Evolutionary conservation across 1,139 yeast genomes (phyloP), one percentile per base, ranked within the genome.

Genomic region (Scheffersomyces cryptocercus): DNA sequence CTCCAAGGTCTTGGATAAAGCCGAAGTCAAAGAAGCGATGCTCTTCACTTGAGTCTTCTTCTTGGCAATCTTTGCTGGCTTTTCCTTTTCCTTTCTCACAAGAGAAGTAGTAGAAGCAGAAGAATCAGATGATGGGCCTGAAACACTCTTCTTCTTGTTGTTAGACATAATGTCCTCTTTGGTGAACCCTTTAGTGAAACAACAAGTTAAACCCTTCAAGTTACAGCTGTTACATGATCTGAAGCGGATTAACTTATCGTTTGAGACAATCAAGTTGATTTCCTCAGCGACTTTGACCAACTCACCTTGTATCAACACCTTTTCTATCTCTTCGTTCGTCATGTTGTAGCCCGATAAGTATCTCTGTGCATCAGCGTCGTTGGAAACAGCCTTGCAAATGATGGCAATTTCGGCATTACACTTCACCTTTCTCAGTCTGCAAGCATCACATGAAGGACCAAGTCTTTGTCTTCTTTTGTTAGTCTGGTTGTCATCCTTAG

Each of bases 401-500:
- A 53, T 49, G 20, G 46, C 38, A 36, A 84, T 81, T 51, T 77
- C 83, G 2, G 91, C 88, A 56, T 85, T 83, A 64, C 93, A 85
- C 62, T 84, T 85, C 47, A 84, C 86, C 62, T 85, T 85, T 48
- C 88, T 74, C n/a, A 77, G 60, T 41, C 90, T 70, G 60, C 93
- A 85, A 36, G 79, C 68, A 59, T 85, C 91, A 63, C 93, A 85
- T 39, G 87, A 81, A 8, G 91, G 91, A 0, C 93, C 91, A 16
- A 80, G 70, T 48, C 93, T 67, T 62, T 85, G 91, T 52, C 86
- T 63, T 62, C 75, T 74, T 49, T 67, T 74, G 36, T 54, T 45
- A 10, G 35, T 16, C 28, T 13, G 15, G 35, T 14, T 31, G n/a
- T 10, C 24, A 29, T 40, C 35, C 20, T 14, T 31, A 6, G 20